A percentile compares a stretch with the other conserved stretches of the same genome.
phyloP scores from a whole-genome alignment of 768 basidiomycete species.

The Lyophyllum semitale region DNA sequence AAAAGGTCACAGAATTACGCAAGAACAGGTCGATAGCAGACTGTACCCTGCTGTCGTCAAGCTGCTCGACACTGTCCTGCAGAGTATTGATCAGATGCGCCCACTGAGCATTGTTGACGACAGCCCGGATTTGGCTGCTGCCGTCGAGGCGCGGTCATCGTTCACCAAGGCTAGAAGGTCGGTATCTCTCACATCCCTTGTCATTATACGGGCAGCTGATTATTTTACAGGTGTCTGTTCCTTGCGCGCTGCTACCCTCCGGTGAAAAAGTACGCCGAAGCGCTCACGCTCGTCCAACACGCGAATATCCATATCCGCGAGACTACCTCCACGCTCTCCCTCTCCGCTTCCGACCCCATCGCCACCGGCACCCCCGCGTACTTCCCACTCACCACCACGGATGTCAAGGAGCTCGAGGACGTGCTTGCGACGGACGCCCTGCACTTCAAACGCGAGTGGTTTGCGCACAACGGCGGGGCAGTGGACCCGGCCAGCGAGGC shows the following conservation, averaged over 20 bases:
- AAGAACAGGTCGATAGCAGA: constrained; percentile 62
- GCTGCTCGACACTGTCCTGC: constrained; percentile 81
- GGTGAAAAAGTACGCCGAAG: constrained; percentile 71
- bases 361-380: constrained; percentile 44
- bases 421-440: constrained; percentile 47
- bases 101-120: constrained; percentile 85
- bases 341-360: constrained; percentile 49
- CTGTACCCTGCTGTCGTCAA: constrained; percentile 89
- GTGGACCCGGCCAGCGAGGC: constrained; percentile 42
- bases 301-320: constrained; percentile 77
- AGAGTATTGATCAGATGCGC: constrained; percentile 84
- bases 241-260: constrained; percentile 75
- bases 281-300: constrained; percentile 70
- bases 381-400: constrained; percentile 51
- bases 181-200: constrained; percentile 13
- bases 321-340: constrained; percentile 52
- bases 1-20: constrained; percentile 31
- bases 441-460: constrained; percentile 75
- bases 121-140: constrained; percentile 77
- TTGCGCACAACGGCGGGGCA: constrained; percentile 72
- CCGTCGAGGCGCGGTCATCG: constrained; percentile 73
- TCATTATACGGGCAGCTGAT: neutral
- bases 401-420: constrained; percentile 55
- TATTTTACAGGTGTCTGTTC: constrained; percentile 59
- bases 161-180: constrained; percentile 78